Evolutionary conservation across 139 green algal species (phyloP).

Genomic region (Zygnema cylindricum): DNA sequence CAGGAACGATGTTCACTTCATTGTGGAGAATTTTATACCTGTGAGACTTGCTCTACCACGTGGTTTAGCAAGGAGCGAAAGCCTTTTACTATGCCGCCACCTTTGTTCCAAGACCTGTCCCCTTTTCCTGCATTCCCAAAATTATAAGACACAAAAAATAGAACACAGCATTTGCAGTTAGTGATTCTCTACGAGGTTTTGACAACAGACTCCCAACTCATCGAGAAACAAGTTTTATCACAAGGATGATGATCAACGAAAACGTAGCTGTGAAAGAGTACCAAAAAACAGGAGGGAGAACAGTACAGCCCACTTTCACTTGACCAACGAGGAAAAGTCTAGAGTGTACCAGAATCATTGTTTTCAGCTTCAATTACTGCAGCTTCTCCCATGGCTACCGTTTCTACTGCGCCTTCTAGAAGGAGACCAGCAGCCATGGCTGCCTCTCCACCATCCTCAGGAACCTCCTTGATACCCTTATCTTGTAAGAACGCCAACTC

Average conservation of each 20-base stretch:
- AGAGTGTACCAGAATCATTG: background rate
- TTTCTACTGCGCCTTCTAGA: background rate
- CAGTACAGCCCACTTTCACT: no score
- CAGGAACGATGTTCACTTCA: no score
- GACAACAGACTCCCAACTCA: no score
- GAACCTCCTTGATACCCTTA: background rate
- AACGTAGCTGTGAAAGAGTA: no score
- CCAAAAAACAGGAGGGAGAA: no score
- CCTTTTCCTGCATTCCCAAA: background rate
- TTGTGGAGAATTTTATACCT: background rate
- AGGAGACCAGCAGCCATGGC: background rate
- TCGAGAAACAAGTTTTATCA: no score
- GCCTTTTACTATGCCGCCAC: background rate
- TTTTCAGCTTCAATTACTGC: background rate
- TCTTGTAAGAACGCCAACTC: conserved; percentile 27
- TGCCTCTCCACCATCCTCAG: background rate
- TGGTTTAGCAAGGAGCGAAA: background rate
- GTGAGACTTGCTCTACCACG: conserved; percentile 35
- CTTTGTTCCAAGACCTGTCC: background rate
- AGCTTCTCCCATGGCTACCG: background rate
- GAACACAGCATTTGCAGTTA: no score
- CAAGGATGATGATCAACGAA: no score
- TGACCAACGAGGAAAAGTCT: no score
- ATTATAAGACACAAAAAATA: no score
- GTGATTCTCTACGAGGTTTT: no score